Evolutionary conservation across 352 stramenopile genomes (phyloP).

Genomic region (Phytophthora ramorum): DNA sequence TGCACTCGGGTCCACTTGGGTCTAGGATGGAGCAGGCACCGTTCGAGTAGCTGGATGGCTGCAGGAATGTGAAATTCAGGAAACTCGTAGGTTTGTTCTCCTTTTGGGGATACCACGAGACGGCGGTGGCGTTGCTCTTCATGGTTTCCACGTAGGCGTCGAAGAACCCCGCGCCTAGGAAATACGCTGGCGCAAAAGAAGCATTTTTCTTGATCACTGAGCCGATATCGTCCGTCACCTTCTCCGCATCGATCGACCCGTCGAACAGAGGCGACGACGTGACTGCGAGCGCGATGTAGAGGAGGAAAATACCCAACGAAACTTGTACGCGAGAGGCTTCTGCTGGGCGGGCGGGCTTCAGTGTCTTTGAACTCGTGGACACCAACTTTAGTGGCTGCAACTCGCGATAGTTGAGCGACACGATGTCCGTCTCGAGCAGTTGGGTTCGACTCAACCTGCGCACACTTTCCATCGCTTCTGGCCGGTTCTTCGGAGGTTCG

Average conservation of each 20-base stretch:
- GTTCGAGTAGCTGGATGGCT: slow-evolving; percentile 19
- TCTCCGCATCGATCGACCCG: slow-evolving; percentile 40
- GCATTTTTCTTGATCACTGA: slow-evolving; percentile 45
- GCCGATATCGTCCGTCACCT: slow-evolving; percentile 35
- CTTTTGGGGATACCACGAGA: slow-evolving; percentile 42
- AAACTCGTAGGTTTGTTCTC: slow-evolving; percentile 35
- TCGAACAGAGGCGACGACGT: slow-evolving; percentile 42
- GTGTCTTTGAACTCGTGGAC: not conserved
- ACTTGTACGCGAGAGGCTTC: slow-evolving; percentile 22
- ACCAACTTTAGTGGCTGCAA: slow-evolving; percentile 20
- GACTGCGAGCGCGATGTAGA: slow-evolving; percentile 42
- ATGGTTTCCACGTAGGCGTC: slow-evolving; percentile 28
- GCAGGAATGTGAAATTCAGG: slow-evolving; percentile 39
- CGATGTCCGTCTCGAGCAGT: slow-evolving; percentile 35
- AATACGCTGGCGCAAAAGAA: slow-evolving; percentile 41
- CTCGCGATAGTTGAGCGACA: slow-evolving; percentile 32
- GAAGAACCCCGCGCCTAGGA: slow-evolving; percentile 37
- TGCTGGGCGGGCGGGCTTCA: slow-evolving; percentile 12
- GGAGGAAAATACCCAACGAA: slow-evolving; percentile 33
- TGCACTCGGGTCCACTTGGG: slow-evolving; percentile 36
- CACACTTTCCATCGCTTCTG: not conserved
- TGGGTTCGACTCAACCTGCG: slow-evolving; percentile 22
- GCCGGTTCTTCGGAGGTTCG: not conserved
- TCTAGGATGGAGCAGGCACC: slow-evolving; percentile 39
- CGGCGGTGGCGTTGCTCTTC: slow-evolving; percentile 31